These are phyloP conservation scores for Trapa bicornis DNA, from an alignment of 345 rosid genomes.

Conservation along the genomic window DNA sequence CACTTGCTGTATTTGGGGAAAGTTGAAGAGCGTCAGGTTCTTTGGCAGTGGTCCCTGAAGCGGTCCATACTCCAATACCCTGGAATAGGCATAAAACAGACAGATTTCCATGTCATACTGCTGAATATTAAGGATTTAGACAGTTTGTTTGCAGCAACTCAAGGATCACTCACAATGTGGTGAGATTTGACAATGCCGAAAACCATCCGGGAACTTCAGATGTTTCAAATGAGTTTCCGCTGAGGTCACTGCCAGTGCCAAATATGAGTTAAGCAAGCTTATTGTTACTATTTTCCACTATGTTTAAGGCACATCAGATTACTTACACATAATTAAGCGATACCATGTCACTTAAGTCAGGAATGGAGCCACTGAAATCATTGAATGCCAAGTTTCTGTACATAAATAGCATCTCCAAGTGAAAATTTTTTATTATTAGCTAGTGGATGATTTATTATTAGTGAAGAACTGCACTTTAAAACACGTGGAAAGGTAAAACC, in stretches of 20 bases:
- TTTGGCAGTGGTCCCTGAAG: slow-evolving; percentile 12
- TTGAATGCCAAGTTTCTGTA: slow-evolving; percentile 27
- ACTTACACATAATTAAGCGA: slow-evolving; percentile 28
- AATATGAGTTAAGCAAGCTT: not conserved
- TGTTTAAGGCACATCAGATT: not conserved
- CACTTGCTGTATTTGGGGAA: slow-evolving; percentile 13
- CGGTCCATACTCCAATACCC: slow-evolving; percentile 11
- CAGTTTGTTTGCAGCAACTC: no score
- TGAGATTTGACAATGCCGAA: slow-evolving; percentile 4
- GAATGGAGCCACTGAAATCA: slow-evolving; percentile 21
- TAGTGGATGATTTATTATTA: not conserved
- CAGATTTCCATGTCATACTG: not conserved
- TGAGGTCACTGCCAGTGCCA: slow-evolving; percentile 38
- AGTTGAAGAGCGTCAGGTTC: slow-evolving; percentile 4
- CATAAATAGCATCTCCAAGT: slow-evolving; percentile 1
- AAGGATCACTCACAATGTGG: not conserved
- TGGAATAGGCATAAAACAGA: slow-evolving; percentile 1
- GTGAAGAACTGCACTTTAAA: not conserved
- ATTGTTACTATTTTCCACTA: no score
- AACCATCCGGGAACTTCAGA: slow-evolving; percentile 28
- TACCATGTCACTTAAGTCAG: slow-evolving; percentile 26
- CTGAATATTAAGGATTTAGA: not conserved
- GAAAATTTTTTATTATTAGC: not conserved
- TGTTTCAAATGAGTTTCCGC: slow-evolving; percentile 23
- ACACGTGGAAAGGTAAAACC: slow-evolving; percentile 6